Percentiles rank a stretch among this genome's conserved stretches.
These are phyloP conservation scores for Hortaea werneckii DNA, from an alignment of 2,329 filamentous ascomycete species.

Conservation along the genomic window DNA sequence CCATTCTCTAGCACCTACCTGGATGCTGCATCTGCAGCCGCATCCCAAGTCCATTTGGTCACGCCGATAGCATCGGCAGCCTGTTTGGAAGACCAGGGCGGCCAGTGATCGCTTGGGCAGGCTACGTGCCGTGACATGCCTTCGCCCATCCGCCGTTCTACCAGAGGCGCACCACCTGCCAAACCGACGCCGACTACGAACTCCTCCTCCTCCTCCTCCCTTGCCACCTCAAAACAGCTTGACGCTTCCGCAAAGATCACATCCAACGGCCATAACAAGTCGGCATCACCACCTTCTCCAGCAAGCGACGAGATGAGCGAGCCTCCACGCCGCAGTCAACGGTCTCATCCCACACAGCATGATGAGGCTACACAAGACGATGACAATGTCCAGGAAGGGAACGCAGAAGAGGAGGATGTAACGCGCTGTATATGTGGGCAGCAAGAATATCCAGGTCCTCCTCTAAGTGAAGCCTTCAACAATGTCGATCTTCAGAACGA, in stretches of 20 bases:
- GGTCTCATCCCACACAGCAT: slow-evolving; percentile 60
- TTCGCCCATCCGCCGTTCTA: slow-evolving; percentile 59
- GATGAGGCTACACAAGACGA: slow-evolving; percentile 31
- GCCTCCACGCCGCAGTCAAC: slow-evolving; percentile 68
- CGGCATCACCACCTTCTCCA: slow-evolving; percentile 61
- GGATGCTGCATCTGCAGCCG: no score
- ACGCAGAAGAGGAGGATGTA: slow-evolving; percentile 73
- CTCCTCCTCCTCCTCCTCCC: slow-evolving; percentile 61
- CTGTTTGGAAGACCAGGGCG: no score
- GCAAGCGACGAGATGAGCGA: slow-evolving; percentile 60
- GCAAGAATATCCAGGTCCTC: slow-evolving; percentile 84
- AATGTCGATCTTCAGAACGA: slow-evolving; percentile 55
- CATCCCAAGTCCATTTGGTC: no score
- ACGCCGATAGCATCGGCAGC: no score
- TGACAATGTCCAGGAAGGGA: slow-evolving; percentile 48
- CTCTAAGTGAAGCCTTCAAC: slow-evolving; percentile 42
- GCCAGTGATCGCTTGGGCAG: no score
- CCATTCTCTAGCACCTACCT: no score
- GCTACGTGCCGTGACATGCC: slow-evolving; percentile 14
- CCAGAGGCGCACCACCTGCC: slow-evolving; percentile 53
- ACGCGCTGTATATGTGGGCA: slow-evolving; percentile 92
- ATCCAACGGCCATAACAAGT: slow-evolving; percentile 64
- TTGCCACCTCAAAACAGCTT: slow-evolving; percentile 60
- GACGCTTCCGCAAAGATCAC: slow-evolving; percentile 43
- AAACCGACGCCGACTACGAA: slow-evolving; percentile 66